Evolutionary conservation across 1,284 basidiomycete genomes (phyloP), one percentile per base, ranked within the genome.

Genomic region (Heterobasidion annosum): DNA sequence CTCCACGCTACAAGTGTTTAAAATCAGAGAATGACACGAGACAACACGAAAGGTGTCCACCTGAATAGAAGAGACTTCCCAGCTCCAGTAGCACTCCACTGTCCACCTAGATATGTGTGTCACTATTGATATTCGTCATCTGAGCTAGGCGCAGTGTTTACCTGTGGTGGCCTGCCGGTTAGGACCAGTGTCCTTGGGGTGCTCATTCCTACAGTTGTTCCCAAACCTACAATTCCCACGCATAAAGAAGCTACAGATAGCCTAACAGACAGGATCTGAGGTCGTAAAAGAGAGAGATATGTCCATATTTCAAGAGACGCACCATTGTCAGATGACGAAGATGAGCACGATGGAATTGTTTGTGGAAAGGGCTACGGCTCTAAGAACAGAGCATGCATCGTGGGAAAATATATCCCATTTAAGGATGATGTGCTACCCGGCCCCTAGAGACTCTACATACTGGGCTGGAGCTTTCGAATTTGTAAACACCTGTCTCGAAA

Each of bases 201-300:
- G 88, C 57, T 88, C 84, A 62, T 87, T 82, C 59, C 79, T 77
- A 65, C 88, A 91, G 48, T 65, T 70, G 52, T 74, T 68, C 2
- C 89, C 89, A 61, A 85, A 91, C 62, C 73, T 78, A 70, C 88
- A 91, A 52, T 71, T 63, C 1, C 88, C 88, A 25, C 81, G 79
- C 50, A 87, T 66, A 63, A 77, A 90, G 65, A 72, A 90, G 55
- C 75, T 71, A 62, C 89, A 91, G 2, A 80, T 70, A 3, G 57
- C 64, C 73, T 74, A 43, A 9, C 16, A 25, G 34, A 8, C 25
- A 43, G n/a, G 9, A n/a, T 32, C 32, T 10, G 37, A 40, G n/a
- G 6, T 40, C 37, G 37, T 10, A 12, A 40, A 50, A 10, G 25
- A 48, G 9, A 13, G 3, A 8, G 6, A 47, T 19, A 34, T 16